phyloP scores from a whole-genome alignment of 768 basidiomycete species.

The Asterophora parasitica region DNA sequence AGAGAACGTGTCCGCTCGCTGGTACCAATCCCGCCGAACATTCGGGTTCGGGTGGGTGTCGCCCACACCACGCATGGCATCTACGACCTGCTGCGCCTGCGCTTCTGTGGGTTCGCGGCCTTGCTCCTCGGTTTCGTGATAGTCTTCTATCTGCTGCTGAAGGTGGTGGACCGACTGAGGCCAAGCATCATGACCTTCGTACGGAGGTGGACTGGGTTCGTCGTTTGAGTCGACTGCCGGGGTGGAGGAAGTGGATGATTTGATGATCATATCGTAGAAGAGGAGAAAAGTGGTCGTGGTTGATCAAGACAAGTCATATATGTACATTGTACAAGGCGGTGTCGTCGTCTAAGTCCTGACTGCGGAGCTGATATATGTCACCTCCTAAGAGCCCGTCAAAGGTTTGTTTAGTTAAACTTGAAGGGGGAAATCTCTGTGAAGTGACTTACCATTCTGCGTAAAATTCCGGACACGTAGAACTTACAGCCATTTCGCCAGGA shows the following conservation, averaged over 20 bases:
- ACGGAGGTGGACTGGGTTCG: not conserved
- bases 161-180: not conserved
- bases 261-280: not conserved
- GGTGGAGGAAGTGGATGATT: not conserved
- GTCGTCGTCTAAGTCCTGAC: no score
- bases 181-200: no score
- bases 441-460: no score
- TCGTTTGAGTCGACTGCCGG: not conserved
- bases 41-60: slow-evolving; percentile 8
- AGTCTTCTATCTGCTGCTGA: slow-evolving; percentile 1
- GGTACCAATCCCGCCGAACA: slow-evolving; percentile 5
- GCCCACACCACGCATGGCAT: slow-evolving; percentile 11
- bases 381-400: no score
- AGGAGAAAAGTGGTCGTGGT: no score
- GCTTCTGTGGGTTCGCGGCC: slow-evolving; percentile 6
- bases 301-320: no score
- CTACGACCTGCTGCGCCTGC: slow-evolving; percentile 7
- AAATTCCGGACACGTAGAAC: no score
- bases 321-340: no score
- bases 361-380: no score
- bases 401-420: no score
- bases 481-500: no score
- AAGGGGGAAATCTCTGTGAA: no score
- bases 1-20: slow-evolving; percentile 7
- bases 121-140: not conserved